Conservation (phyloP, 2,329 filamentous ascomycete species). For the Dactylonectria estremocensis region DNA sequence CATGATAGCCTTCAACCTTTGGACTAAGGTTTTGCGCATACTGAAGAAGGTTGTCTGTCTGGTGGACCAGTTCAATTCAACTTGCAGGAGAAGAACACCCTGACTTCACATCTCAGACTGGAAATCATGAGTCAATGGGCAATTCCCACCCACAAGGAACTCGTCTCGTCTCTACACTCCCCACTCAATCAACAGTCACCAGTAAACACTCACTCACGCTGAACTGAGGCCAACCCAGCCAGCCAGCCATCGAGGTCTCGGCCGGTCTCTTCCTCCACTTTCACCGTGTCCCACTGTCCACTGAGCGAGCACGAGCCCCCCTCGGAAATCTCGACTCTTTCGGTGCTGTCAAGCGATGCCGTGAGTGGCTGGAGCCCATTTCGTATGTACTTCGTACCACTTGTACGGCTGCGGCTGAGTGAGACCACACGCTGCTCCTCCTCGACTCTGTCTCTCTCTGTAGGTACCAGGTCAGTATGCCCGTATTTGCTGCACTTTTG, state of each 20-base stretch:
- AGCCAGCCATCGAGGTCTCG: neutral
- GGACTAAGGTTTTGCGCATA: neutral
- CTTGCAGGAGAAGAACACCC: too few relatives aligned
- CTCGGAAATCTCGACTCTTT: neutral
- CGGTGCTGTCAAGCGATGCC: neutral
- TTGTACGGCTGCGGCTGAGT: neutral
- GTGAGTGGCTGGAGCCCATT: neutral
- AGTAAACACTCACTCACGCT: neutral
- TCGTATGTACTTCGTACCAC: too few relatives aligned
- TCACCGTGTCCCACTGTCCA: neutral
- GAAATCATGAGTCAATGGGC: too few relatives aligned
- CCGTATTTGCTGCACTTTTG: neutral
- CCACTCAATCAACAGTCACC: too few relatives aligned
- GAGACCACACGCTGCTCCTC: neutral
- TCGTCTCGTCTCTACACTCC: too few relatives aligned
- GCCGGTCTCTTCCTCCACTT: slow-evolving; percentile 5
- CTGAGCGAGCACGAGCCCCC: neutral
- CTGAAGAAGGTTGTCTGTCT: neutral
- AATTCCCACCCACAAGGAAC: too few relatives aligned
- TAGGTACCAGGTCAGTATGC: neutral
- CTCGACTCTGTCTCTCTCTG: too few relatives aligned
- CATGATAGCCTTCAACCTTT: slow-evolving; percentile 6
- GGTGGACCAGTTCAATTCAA: neutral
- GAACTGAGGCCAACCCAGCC: neutral
- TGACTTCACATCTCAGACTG: too few relatives aligned